A percentile compares a stretch with the other conserved stretches of the same genome.
Evolutionary conservation across 306 rosid species (phyloP).

Genomic region (Chamaecrista fasciculata): DNA sequence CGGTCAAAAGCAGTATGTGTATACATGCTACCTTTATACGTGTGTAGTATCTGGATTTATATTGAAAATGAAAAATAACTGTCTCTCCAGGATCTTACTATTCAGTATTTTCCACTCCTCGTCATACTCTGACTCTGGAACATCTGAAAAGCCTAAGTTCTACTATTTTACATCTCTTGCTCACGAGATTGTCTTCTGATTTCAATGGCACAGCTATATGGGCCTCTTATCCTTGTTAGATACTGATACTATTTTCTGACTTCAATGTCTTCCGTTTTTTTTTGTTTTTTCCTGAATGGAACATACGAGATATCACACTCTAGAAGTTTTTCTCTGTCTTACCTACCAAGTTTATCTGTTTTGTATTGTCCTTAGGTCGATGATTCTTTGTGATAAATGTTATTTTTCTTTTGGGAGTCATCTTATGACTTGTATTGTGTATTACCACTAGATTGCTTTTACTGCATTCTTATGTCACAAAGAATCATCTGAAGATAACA

Average conservation of each 20-base stretch:
- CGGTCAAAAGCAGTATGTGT: background rate
- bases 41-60: conserved; percentile 6
- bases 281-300: background rate
- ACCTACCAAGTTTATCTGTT: conserved; percentile 19
- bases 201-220: background rate
- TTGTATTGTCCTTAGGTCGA: background rate
- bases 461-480: background rate
- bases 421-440: background rate
- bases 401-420: background rate
- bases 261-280: too few relatives aligned
- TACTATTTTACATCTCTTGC: background rate
- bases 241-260: background rate
- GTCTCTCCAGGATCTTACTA: background rate
- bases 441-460: background rate
- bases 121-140: background rate
- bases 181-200: background rate
- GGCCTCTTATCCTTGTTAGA: background rate
- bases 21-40: background rate
- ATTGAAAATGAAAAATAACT: background rate
- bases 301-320: background rate
- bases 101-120: background rate
- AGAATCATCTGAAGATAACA: too few relatives aligned
- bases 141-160: background rate
- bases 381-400: conserved; percentile 17
- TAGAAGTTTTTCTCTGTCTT: conserved; percentile 14